Conservation (phyloP, 1,284 basidiomycete genomes). For the Puccinia horiana region DNA sequence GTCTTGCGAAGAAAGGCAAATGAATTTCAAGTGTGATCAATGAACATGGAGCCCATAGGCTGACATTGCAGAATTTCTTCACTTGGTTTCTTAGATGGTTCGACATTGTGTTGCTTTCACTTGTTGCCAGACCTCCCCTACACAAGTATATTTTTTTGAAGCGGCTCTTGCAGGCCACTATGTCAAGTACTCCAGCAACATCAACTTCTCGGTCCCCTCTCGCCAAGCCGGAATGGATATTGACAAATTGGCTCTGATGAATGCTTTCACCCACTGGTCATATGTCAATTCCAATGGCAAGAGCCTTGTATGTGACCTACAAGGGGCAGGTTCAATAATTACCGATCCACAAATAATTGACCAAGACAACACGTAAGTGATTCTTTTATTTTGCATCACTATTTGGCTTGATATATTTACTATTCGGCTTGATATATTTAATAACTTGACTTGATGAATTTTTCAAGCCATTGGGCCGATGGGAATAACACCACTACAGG, state of each 20-base stretch:
- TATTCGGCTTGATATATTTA: too few species aligned
- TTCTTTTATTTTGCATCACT: not conserved
- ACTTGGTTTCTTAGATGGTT: not conserved
- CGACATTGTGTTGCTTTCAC: not conserved
- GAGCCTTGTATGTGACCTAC: not conserved
- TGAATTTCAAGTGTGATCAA: not conserved
- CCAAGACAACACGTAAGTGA: not conserved
- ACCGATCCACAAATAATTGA: not conserved
- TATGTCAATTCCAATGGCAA: not conserved
- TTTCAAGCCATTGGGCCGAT: not conserved
- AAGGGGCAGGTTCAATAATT: not conserved
- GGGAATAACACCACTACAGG: not conserved
- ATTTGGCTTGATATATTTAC: too few species aligned
- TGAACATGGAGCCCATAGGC: too few species aligned
- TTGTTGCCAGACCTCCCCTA: not conserved
- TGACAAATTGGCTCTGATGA: not conserved
- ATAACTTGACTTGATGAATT: not conserved
- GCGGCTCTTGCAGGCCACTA: not conserved
- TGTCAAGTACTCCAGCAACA: not conserved
- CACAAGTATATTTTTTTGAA: constrained; percentile 1
- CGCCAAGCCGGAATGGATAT: not conserved
- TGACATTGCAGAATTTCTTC: not conserved
- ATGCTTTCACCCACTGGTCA: not conserved
- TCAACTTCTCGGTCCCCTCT: not conserved
- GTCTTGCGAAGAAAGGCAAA: not conserved